A percentile compares a stretch with the other conserved stretches of the same genome.
Conservation (phyloP, 306 rosid species). For the Vigna reflexopilosa region DNA sequence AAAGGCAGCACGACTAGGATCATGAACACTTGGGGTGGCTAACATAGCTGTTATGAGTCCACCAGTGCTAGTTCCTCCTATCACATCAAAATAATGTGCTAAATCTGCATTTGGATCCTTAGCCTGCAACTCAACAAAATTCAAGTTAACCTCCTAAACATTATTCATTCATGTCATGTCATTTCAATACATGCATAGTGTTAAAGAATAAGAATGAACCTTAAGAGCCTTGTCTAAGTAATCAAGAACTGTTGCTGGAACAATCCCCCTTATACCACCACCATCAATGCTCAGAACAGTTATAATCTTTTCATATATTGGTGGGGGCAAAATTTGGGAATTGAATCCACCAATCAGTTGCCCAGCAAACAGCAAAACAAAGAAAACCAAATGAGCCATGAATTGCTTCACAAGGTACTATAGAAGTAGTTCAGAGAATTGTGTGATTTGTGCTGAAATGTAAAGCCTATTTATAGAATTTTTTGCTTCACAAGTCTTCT, state of each 20-base stretch:
- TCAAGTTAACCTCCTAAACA: neutral
- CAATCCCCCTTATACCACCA: constrained; percentile 40
- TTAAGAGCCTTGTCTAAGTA: constrained; percentile 23
- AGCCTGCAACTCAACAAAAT: neutral
- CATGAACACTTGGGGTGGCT: no score
- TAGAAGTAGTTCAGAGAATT: neutral
- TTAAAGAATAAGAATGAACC: neutral
- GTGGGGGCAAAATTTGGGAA: neutral
- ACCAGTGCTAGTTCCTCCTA: constrained; percentile 41
- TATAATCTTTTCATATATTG: neutral
- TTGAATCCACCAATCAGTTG: constrained; percentile 6
- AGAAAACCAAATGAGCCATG: constrained; percentile 22
- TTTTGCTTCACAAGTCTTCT: no score
- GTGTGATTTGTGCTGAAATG: neutral
- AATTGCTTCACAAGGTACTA: neutral
- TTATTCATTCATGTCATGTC: no score
- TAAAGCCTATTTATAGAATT: neutral
- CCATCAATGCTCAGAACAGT: constrained; percentile 45
- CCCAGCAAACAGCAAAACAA: neutral
- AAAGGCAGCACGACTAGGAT: no score
- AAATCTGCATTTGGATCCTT: neutral
- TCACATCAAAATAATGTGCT: constrained; percentile 35
- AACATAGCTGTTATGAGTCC: neutral
- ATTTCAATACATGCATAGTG: no score
- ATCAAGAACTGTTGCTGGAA: constrained; percentile 17